Base-by-base conservation (phyloP, 2,329 filamentous ascomycete species). In the Cladosporium sp. region DNA sequence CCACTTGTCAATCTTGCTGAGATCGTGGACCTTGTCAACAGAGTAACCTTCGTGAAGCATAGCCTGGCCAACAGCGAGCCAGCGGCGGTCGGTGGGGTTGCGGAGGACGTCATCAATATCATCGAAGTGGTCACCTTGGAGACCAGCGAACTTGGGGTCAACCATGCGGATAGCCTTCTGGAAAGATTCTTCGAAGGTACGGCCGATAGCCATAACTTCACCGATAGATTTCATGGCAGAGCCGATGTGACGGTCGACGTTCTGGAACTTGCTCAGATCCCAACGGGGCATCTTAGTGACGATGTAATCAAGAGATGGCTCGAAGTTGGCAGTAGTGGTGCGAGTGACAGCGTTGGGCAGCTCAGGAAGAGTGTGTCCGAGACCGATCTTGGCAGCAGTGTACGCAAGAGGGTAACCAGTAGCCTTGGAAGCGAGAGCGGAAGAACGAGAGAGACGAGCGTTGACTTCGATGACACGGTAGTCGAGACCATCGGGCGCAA, bases 381-480 rank as follows among this genome's bases (percentile, higher is more conserved):
- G 86, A 73, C 92, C 94, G 69, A 99, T 97, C 83, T 99, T 99
- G 60, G 94, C 94, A 63, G 94, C 94, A 47, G 93, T 97, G 74
- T 97, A 99, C 19, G 94, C 94, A 61, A 97, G 84, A 60, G 94
- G 94, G 76, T 97, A 99, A 64, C 94, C 94, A 59, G 94, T 99
- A 64, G 94, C 94, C 81, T 99, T 99, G 63, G 94, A 97, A 63
- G 94, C 94, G 65, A 99, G 83, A 64, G 94, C 94, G 59, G 94
- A 99, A 47, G 94, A 99, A 70, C 94, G 90, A 71, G 94, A 97
- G 54, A 99, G 87, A 87, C 94, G 93, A 67, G 94, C 94, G 74
- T 99, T 99, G 77, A 99, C 93, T 78, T 99, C 94, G 69, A 99
- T 99, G 64, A 99, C 93, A 74, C 94, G 87, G 82, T 97, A 99